phyloP scores from a whole-genome alignment of 306 rosid genomes.

The Glycine latifolia region DNA sequence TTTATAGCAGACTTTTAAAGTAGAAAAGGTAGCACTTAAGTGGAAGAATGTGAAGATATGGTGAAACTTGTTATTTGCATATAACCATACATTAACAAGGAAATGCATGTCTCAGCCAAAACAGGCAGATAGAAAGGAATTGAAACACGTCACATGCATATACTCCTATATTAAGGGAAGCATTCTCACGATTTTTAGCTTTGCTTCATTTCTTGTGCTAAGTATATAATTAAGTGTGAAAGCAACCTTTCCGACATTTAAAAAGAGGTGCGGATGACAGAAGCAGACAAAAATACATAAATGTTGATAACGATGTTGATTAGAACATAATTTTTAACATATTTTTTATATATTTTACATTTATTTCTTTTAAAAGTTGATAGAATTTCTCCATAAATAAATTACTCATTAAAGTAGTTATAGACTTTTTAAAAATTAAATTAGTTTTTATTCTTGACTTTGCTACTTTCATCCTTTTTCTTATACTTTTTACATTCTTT shows the following conservation, averaged over 20 bases:
- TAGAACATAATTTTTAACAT: background rate
- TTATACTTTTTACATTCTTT: background rate
- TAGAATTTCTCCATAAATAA: background rate
- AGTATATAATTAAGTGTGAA: too few relatives aligned
- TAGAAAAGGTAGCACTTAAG: background rate
- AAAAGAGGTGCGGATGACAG: background rate
- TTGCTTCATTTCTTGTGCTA: constrained; percentile 8
- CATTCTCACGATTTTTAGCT: background rate
- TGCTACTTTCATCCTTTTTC: background rate
- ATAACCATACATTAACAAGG: background rate
- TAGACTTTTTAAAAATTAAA: too few relatives aligned
- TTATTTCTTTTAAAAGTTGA: background rate
- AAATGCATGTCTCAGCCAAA: background rate
- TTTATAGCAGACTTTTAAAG: constrained; percentile 1
- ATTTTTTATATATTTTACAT: background rate
- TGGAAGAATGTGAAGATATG: background rate
- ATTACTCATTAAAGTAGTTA: background rate
- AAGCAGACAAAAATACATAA: background rate
- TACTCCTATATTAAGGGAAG: background rate
- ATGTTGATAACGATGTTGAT: background rate
- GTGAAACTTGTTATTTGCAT: background rate
- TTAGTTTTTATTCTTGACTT: too few relatives aligned
- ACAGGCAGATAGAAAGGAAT: background rate
- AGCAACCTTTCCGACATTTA: background rate
- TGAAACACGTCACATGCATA: constrained; percentile 12